These are phyloP conservation scores for Penicillium paxilli DNA, from an alignment of 495 filamentous ascomycete species.

Conservation along the genomic window DNA sequence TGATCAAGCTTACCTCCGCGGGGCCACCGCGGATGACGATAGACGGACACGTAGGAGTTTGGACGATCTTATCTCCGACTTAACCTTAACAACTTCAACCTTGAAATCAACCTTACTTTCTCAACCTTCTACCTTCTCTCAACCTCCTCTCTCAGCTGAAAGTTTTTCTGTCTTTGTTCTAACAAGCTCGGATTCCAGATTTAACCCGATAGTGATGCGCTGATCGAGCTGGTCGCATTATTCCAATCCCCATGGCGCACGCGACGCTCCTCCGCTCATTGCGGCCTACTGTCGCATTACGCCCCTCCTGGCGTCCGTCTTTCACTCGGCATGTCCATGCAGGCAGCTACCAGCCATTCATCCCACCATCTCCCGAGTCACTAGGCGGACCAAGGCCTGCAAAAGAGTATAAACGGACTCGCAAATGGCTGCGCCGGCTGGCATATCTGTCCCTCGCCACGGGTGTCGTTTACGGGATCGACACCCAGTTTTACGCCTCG, in stretches of 20 bases:
- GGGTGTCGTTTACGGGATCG: slow-evolving; percentile 63
- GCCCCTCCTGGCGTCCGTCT: slow-evolving; percentile 7
- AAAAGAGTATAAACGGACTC: slow-evolving; percentile 60
- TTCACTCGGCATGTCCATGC: slow-evolving; percentile 26
- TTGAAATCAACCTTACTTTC: background rate
- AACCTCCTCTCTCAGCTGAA: background rate
- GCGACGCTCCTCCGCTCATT: slow-evolving; percentile 28
- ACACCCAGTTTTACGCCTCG: slow-evolving; percentile 73
- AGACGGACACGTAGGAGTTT: no score
- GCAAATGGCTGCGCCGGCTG: slow-evolving; percentile 75
- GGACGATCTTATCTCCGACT: slow-evolving; percentile 6
- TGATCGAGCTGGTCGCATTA: slow-evolving; percentile 14
- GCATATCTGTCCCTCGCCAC: slow-evolving; percentile 59
- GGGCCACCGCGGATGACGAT: slow-evolving; percentile 20
- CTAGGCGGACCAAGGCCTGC: slow-evolving; percentile 71
- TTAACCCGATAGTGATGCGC: background rate
- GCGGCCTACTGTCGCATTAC: slow-evolving; percentile 18
- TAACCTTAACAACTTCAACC: background rate
- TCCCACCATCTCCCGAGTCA: slow-evolving; percentile 76
- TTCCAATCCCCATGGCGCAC: slow-evolving; percentile 22
- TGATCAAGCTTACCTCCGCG: no score
- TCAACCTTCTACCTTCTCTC: background rate
- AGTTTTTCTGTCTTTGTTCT: no score
- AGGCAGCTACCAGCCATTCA: slow-evolving; percentile 64
- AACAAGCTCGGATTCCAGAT: no score